Conservation (phyloP, 148 eudicot genomes). For the Rhododendron henanense region DNA sequence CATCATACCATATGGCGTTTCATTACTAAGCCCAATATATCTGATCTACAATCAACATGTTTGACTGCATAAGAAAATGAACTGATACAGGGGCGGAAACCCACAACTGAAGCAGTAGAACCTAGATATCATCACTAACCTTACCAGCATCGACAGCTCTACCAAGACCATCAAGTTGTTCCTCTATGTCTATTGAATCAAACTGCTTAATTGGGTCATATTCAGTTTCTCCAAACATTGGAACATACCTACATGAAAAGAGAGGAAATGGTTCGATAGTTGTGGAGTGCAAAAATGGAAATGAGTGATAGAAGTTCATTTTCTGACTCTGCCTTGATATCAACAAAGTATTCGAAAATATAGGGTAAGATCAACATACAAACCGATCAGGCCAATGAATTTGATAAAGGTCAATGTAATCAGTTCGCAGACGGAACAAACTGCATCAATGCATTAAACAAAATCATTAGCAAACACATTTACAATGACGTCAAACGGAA, state of each 20-base stretch:
- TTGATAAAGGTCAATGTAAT: conserved; percentile 83
- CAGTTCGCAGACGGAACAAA: conserved; percentile 60
- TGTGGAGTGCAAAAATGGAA: neutral
- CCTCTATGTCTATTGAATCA: conserved; percentile 53
- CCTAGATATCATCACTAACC: conserved; percentile 37
- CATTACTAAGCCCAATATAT: conserved; percentile 83
- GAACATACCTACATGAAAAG: conserved; percentile 64
- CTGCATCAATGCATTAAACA: conserved; percentile 38
- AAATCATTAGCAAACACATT: neutral
- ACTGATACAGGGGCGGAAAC: neutral
- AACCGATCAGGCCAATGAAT: conserved; percentile 99
- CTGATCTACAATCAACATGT: conserved; percentile 55
- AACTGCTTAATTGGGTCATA: conserved; percentile 56
- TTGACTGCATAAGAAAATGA: neutral
- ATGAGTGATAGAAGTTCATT: neutral
- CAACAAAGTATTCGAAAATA: neutral
- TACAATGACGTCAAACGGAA: neutral
- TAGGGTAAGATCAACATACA: conserved; percentile 39
- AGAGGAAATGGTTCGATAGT: neutral
- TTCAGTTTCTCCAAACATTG: conserved; percentile 95
- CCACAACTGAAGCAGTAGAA: neutral
- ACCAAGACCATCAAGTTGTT: conserved; percentile 67
- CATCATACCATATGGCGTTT: conserved; percentile 91
- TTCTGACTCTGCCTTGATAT: neutral
- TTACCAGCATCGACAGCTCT: conserved; percentile 82